phyloP scores from a whole-genome alignment of 495 filamentous ascomycete species.

The Hypoxylon trugodes region DNA sequence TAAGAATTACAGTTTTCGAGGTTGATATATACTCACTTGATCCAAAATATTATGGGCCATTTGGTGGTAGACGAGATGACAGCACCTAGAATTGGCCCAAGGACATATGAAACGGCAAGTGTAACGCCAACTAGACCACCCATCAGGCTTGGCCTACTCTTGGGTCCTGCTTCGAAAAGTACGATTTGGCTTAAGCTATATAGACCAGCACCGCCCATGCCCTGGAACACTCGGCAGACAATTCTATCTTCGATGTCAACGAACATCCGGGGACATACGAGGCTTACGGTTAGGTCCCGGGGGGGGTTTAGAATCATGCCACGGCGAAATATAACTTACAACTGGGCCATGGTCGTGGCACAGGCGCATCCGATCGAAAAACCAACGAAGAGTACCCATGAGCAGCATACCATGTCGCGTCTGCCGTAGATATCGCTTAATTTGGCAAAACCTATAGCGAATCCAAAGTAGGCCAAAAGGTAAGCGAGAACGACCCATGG shows the following conservation, averaged over 20 bases:
- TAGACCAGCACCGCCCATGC: constrained; percentile 66
- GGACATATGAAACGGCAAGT: constrained; percentile 54
- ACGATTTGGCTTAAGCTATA: constrained; percentile 66
- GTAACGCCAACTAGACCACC: constrained; percentile 55
- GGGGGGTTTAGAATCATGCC: no score
- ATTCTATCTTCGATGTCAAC: constrained; percentile 53
- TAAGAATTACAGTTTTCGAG: not conserved
- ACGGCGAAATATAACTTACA: constrained; percentile 54
- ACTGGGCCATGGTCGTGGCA: constrained; percentile 58
- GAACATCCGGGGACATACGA: not conserved
- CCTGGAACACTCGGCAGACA: constrained; percentile 66
- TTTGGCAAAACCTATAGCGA: constrained; percentile 67
- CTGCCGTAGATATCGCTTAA: constrained; percentile 68
- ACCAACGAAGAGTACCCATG: constrained; percentile 62
- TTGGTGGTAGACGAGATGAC: constrained; percentile 67
- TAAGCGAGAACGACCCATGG: constrained; percentile 69
- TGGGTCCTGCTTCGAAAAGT: constrained; percentile 62
- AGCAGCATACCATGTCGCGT: constrained; percentile 55
- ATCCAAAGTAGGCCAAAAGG: constrained; percentile 67
- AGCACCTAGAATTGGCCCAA: constrained; percentile 76
- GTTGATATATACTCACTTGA: constrained; percentile 62
- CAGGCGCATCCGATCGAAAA: constrained; percentile 67
- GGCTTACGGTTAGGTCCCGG: no score
- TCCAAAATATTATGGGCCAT: constrained; percentile 78
- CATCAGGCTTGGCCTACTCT: constrained; percentile 54